phyloP scores from a whole-genome alignment of 2,329 filamentous ascomycete species.

The Byssochlamys sp. region DNA sequence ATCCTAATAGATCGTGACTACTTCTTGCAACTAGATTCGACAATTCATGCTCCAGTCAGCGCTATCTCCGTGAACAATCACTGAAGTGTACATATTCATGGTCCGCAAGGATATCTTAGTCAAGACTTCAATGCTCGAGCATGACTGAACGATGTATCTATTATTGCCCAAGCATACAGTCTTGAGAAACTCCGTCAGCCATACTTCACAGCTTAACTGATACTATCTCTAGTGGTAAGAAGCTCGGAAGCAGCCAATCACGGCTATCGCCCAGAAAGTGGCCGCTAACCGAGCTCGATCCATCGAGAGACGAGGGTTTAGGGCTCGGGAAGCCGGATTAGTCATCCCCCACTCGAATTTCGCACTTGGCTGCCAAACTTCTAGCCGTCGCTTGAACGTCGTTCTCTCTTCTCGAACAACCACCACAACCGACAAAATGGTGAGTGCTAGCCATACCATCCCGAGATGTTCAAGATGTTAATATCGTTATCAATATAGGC shows the following conservation, averaged over 20 bases:
- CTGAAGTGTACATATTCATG: too few species aligned
- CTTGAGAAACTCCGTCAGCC: too few species aligned
- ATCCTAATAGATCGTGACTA: too few species aligned
- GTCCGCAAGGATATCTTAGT: too few species aligned
- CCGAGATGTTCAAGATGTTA: conserved; percentile 6
- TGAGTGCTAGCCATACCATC: conserved; percentile 12
- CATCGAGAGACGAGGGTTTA: conserved; percentile 21
- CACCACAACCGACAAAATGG: conserved; percentile 31
- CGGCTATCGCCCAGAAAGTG: neutral
- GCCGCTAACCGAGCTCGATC: conserved; percentile 12
- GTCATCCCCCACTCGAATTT: conserved; percentile 32
- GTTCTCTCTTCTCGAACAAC: conserved; percentile 25
- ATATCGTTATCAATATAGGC: conserved; percentile 23
- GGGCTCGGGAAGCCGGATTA: conserved; percentile 16
- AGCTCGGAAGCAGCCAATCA: conserved; percentile 5
- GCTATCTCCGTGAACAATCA: too few species aligned
- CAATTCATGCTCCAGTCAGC: too few species aligned
- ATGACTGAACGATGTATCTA: too few species aligned
- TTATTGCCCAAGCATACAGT: too few species aligned
- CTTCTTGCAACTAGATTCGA: too few species aligned
- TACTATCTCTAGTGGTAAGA: neutral
- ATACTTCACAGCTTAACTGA: too few species aligned
- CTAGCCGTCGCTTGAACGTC: conserved; percentile 14
- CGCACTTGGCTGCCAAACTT: conserved; percentile 21
- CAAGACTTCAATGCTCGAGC: too few species aligned